phyloP scores from a whole-genome alignment of 495 filamentous ascomycete genomes.

The Tuber brumale region DNA sequence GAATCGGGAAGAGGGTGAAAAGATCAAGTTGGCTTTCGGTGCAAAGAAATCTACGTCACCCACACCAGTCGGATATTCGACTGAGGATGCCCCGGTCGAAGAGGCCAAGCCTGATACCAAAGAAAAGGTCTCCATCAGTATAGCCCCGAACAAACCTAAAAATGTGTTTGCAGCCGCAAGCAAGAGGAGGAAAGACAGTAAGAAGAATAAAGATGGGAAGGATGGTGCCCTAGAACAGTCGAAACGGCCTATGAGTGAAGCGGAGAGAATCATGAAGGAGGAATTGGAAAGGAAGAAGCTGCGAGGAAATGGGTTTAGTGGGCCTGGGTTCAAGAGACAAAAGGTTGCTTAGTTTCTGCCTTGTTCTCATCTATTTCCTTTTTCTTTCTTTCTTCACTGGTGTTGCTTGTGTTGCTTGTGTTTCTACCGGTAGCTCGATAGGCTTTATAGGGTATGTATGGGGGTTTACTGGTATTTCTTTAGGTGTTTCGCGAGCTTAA shows the following conservation, averaged over 20 bases:
- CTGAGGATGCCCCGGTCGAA: constrained; percentile 28
- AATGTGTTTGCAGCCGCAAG: constrained; percentile 68
- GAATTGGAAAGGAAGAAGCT: constrained; percentile 67
- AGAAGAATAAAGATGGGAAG: constrained; percentile 46
- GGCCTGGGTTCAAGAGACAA: constrained; percentile 29
- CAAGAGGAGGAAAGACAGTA: constrained; percentile 53
- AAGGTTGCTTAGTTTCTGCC: constrained; percentile 17
- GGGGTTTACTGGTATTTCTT: neutral
- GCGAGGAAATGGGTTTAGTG: constrained; percentile 42
- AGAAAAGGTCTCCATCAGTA: constrained; percentile 54
- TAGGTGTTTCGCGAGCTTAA: neutral
- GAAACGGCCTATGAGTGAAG: constrained; percentile 75
- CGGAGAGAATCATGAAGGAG: constrained; percentile 85
- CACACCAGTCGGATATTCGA: neutral
- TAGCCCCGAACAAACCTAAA: constrained; percentile 57
- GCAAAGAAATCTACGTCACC: constrained; percentile 26
- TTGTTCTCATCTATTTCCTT: neutral
- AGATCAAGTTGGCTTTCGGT: constrained; percentile 71
- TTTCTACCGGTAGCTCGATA: neutral
- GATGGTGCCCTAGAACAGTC: constrained; percentile 56
- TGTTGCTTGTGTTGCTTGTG: neutral
- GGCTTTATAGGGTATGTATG: neutral
- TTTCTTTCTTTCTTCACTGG: neutral
- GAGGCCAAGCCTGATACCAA: constrained; percentile 30
- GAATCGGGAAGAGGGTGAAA: constrained; percentile 70